These are phyloP conservation scores for Niveomyces coronatus DNA, from an alignment of 2,329 filamentous ascomycete genomes.

Conservation along the genomic window DNA sequence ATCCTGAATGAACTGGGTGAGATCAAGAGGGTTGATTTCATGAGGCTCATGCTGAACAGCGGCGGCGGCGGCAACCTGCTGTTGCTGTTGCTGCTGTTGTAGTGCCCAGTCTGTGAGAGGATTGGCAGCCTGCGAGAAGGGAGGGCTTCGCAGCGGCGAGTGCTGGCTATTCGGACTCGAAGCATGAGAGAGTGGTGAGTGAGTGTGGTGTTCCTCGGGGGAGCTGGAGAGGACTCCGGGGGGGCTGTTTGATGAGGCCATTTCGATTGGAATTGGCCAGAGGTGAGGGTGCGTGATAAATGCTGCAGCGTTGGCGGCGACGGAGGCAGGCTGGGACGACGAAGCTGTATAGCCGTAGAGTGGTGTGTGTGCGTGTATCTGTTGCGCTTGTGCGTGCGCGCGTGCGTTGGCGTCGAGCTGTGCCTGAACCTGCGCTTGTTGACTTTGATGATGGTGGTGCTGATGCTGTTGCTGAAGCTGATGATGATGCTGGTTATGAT, in stretches of 20 bases:
- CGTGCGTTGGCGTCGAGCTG: not conserved
- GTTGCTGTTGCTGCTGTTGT: conserved; percentile 41
- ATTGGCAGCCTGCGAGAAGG: conserved; percentile 41
- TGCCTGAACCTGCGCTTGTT: conserved; percentile 9
- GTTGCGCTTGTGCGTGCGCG: not conserved
- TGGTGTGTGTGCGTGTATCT: not conserved
- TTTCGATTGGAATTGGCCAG: conserved; percentile 45
- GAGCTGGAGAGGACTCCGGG: conserved; percentile 38
- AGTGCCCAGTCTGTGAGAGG: conserved; percentile 53
- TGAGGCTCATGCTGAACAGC: conserved; percentile 20
- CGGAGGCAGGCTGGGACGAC: conserved; percentile 1
- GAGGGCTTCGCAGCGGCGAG: conserved; percentile 41
- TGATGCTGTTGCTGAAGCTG: conserved; percentile 38
- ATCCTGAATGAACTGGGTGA: conserved; percentile 47
- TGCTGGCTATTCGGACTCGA: conserved; percentile 44
- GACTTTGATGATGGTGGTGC: conserved; percentile 32
- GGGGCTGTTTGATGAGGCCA: conserved; percentile 31
- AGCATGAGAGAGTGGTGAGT: conserved; percentile 38
- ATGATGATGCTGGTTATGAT: conserved; percentile 45
- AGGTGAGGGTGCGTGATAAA: conserved; percentile 28
- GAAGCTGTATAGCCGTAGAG: conserved; percentile 6
- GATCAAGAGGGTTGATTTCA: conserved; percentile 31
- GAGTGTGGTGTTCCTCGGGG: conserved; percentile 37
- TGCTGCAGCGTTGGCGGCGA: conserved; percentile 19
- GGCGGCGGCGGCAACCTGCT: conserved; percentile 11